Conservation (phyloP, 1,139 yeast genomes). For the Geotrichum histeridarum region DNA sequence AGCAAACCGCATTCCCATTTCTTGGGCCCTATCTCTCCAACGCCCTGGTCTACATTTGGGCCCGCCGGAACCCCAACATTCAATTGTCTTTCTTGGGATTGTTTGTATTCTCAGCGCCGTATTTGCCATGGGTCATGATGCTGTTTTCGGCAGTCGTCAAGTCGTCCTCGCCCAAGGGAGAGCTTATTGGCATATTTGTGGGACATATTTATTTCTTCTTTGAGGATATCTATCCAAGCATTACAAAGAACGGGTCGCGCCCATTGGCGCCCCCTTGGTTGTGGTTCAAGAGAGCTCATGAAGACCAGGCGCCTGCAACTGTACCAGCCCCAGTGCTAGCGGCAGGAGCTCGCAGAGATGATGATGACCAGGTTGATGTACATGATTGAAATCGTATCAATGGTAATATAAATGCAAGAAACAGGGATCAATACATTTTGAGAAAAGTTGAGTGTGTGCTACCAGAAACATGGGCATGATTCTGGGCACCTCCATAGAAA, state of each 20-base stretch:
- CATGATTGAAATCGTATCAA: background rate
- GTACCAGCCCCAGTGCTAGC: no score
- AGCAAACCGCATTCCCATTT: slow-evolving; percentile 34
- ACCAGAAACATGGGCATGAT: no score
- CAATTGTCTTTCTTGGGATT: slow-evolving; percentile 41
- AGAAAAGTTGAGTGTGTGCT: no score
- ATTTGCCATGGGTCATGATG: slow-evolving; percentile 41
- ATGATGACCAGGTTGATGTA: background rate
- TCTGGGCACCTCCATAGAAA: no score
- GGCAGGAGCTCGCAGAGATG: no score
- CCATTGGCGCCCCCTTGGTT: slow-evolving; percentile 38
- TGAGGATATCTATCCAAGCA: slow-evolving; percentile 37
- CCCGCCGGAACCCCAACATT: slow-evolving; percentile 43
- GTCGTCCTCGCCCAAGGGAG: slow-evolving; percentile 29
- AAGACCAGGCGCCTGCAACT: background rate
- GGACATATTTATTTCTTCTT: slow-evolving; percentile 45
- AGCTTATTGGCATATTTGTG: slow-evolving; percentile 39
- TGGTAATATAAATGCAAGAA: no score
- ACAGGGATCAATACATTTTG: no score
- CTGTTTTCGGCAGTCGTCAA: slow-evolving; percentile 29
- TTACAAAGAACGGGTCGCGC: slow-evolving; percentile 30
- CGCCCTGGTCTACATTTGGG: slow-evolving; percentile 44
- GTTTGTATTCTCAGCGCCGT: slow-evolving; percentile 41
- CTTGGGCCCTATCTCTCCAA: slow-evolving; percentile 41
- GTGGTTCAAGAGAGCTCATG: slow-evolving; percentile 26